phyloP scores from a whole-genome alignment of 306 rosid genomes.

The Cucumis melo region DNA sequence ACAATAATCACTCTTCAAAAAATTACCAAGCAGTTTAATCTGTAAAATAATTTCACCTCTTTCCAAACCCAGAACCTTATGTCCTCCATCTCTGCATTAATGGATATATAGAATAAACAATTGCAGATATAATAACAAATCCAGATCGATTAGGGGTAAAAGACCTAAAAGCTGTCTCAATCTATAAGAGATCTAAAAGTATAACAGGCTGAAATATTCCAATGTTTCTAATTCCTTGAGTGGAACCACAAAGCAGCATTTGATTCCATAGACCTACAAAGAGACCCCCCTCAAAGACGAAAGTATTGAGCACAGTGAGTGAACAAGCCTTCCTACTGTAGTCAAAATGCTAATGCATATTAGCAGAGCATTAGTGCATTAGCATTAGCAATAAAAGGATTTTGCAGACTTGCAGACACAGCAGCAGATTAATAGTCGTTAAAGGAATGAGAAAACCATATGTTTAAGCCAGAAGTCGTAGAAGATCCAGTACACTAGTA shows the following conservation, averaged over 20 bases:
- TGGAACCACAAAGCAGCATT: neutral
- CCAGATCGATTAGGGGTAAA: conserved; percentile 9
- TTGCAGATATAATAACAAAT: conserved; percentile 15
- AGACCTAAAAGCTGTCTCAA: conserved; percentile 14
- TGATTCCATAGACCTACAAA: neutral
- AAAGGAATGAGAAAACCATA: neutral
- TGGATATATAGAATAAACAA: conserved; percentile 7
- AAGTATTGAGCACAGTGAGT: neutral
- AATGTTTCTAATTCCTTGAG: neutral
- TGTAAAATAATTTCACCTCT: conserved; percentile 13
- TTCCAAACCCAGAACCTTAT: conserved; percentile 14
- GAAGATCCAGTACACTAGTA: neutral
- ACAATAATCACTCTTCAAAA: conserved; percentile 12
- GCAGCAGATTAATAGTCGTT: neutral
- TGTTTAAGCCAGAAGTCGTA: neutral
- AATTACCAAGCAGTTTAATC: conserved; percentile 9
- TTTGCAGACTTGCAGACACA: neutral
- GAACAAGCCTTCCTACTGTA: neutral
- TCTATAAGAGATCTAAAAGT: conserved; percentile 13
- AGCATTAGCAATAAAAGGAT: neutral
- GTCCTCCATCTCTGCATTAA: conserved; percentile 21
- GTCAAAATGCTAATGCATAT: neutral
- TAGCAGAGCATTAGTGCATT: neutral
- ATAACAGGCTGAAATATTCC: neutral
- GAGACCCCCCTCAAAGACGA: neutral